A percentile compares a stretch with the other conserved stretches of the same genome.
Conservation (phyloP, 2,329 filamentous ascomycete species). For the Rhynchosporium secalis region DNA sequence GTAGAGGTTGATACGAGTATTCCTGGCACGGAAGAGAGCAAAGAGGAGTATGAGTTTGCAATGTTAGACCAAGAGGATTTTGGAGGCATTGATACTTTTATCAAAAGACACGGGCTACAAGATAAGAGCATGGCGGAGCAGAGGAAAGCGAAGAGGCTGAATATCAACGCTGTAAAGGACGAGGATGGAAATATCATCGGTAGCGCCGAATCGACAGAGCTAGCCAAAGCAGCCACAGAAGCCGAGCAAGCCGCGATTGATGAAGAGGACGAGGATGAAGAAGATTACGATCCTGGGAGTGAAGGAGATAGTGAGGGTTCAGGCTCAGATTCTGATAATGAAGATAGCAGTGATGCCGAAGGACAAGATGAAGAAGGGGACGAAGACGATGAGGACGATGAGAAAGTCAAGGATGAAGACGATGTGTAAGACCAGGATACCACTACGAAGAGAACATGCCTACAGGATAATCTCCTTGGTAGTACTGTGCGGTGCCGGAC, state of each 20-base stretch:
- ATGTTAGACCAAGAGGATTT: slow-evolving; percentile 73
- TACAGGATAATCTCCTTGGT: background rate
- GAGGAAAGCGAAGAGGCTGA: slow-evolving; percentile 62
- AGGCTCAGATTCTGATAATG: slow-evolving; percentile 31
- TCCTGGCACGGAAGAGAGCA: slow-evolving; percentile 43
- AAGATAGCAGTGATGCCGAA: slow-evolving; percentile 37
- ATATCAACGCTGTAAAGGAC: slow-evolving; percentile 53
- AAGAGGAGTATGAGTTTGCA: slow-evolving; percentile 64
- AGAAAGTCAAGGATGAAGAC: slow-evolving; percentile 22
- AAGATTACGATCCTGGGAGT: slow-evolving; percentile 44
- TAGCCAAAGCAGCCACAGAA: slow-evolving; percentile 38
- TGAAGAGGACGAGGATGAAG: slow-evolving; percentile 50
- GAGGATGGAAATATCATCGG: slow-evolving; percentile 43
- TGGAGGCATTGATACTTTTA: slow-evolving; percentile 62
- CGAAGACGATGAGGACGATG: slow-evolving; percentile 30
- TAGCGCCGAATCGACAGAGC: slow-evolving; percentile 41
- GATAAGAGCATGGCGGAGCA: slow-evolving; percentile 70
- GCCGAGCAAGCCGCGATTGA: slow-evolving; percentile 64
- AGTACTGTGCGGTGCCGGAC: background rate
- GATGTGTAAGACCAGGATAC: slow-evolving; percentile 8
- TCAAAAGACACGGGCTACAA: slow-evolving; percentile 60
- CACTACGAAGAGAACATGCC: background rate
- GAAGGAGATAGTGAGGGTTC: slow-evolving; percentile 36
- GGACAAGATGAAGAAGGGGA: slow-evolving; percentile 30
- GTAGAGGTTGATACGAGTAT: slow-evolving; percentile 55